Base-by-base conservation (phyloP, 2,329 filamentous ascomycete genomes). In the Clonostachys solani region DNA sequence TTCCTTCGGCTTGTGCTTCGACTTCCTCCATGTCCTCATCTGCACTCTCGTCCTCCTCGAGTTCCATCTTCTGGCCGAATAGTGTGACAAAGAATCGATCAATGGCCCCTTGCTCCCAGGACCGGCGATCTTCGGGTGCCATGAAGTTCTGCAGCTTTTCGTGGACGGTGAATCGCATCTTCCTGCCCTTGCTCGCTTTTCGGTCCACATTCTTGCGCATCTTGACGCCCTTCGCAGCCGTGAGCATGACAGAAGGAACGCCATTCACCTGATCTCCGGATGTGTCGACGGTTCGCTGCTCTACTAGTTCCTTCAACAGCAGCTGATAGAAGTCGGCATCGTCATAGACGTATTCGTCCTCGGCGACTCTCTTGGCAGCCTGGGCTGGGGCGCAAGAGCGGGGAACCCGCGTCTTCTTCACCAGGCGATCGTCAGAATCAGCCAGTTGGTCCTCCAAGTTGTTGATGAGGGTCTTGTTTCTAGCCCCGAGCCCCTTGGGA, bases 111-210 rank as follows among this genome's bases (percentile, higher is more conserved):
- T 86, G 83, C 51, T 89, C 87, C 94, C 94, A 99, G 15, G 66
- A 68, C 5, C 86, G 78, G 46, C 89, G 76, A 62, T 95, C 88
- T 64, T 96, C 90, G 0, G 91, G 85, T 12, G 92, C 92, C 91
- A 96, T 96, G 62, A 97, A 97, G 66, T 96, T 96, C 71, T 96
- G 89, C 60, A 99, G 68, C 73, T 97, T 97, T 72, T 97, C 92
- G 62, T 97, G 92, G 42, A 96, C 90, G 15, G 89, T 94, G 68
- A 92, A 99, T 37, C 90, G 80, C 78, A 99, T 81, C 72, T 96
- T 96, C 44, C 94, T 77, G 6, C 94, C 94, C 69, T 97, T 97
- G 63, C 89, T 95, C 1, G 94, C 94, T 63, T 92, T 94, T 17
- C 92, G 92, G 64, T 99, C 94, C 5, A 97, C 88, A 33, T 85